Base-by-base conservation (phyloP, 2,329 filamentous ascomycete genomes). In the Fusarium domesticum region DNA sequence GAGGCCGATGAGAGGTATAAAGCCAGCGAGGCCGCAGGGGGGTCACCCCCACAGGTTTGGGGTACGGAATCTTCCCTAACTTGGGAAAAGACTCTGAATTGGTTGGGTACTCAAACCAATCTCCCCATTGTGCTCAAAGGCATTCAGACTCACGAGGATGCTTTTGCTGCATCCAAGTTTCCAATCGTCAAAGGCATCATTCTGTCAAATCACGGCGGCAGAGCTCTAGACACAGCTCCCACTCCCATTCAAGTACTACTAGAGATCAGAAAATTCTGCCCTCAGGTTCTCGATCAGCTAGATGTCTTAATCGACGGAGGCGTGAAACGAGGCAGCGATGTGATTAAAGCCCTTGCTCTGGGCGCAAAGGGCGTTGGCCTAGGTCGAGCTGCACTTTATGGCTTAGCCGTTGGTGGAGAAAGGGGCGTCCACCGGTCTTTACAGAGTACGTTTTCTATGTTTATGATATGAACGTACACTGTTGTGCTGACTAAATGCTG, bases 171-270 rank as follows among this genome's bases (percentile, higher is more conserved):
- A 3, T 74, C 81, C 16, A 75, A 84, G 40, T 60, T 73, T 14
- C 42, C 45, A 6, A 83, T 81, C 0, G 36, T 47, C 32, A 40
- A 47, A 25, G 45, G 36, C 18, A 85, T 89, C 37, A 75, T 88
- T 3, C 71, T 88, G 5, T 80, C 75, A 10, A 89, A 88, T 55
- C 84, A 88, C 61, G 85, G 84, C 2, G 84, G 84, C 0, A 64
- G 84, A 34, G 74, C 66, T 45, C 58, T 75, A 2, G 74, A 78
- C 47, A 77, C 60, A 57, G 67, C 72, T 0, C 72, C 77, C 4
- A 68, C 81, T 0, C 73, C 77, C 1, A 70, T 86, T 18, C 62
- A 84, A 33, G 74, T 80, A 0, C 60, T 86, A 4, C 62, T 86
- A 1, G 83, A 86, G 63, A 70, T 86, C 49, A 79, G 80, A 44